Base-by-base conservation (phyloP, 768 basidiomycete species). In the Rhodocollybia butyracea region DNA sequence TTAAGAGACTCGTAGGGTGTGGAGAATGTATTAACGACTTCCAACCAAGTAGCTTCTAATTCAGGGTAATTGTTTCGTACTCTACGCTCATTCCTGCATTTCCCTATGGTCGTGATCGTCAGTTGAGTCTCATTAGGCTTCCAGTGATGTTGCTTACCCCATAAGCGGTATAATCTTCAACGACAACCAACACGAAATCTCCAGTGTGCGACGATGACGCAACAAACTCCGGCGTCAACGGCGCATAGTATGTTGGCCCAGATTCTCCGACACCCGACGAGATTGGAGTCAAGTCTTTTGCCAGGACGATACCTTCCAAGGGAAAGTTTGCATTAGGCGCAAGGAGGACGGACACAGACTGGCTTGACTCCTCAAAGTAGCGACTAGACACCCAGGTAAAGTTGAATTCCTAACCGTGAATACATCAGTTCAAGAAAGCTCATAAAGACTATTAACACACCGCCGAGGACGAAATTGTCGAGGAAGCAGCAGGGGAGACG, bases 341-440 rank as follows among this genome's bases (percentile, higher is more conserved):
- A 3, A 51, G 24, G 13, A 51, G 51, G 19, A 51, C 51, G 4
- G 51, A 19, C 21, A 51, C 27, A 13, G 51, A 51, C 21, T 27
- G 31, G 26, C 51, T 51, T 11, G 51, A 40, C 40, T 51, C 51
- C 19, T 51, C 40, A 38, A 51, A 51, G 51, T 51, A 51, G 17
- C 51, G 34, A 38, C 51, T 27, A 32, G 51, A 51, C 4, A 40
- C 26, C 51, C 51, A 51, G 6, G 51, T 51, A 11, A 51, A 51
- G 38, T 51, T 51, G 51, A 51, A 51, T 7, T 34, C 3, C 51
- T 51, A 19, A 10, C 19, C 11, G 15, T 11, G 29, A 31, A 8
- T 2, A 47, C 30, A 29, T 11, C 19, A 11, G 17, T 29, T 30
- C n/a, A 5, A 10, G 19, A 15, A 11, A 21, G 11, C 11, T 2